Conservation (phyloP, 805 yeast genomes). For the Kazachstania viticola region DNA sequence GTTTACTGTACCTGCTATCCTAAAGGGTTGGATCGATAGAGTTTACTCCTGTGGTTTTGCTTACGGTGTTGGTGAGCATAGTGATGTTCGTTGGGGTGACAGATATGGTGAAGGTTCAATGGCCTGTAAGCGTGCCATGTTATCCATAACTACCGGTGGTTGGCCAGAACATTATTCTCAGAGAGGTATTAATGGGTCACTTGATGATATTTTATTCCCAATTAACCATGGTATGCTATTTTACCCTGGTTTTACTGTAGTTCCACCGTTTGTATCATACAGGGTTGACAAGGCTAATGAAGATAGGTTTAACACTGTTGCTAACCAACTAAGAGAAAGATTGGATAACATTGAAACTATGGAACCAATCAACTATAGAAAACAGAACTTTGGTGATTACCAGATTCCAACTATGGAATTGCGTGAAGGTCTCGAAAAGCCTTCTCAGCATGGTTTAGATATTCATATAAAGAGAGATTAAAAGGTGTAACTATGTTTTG, state of each 20-base stretch:
- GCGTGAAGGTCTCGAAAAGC: conserved; percentile 11
- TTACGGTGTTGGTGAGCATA: conserved; percentile 12
- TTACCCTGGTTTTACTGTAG: conserved; percentile 15
- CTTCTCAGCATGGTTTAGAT: conserved; percentile 7
- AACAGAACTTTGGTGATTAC: conserved; percentile 16
- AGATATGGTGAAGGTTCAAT: conserved; percentile 19
- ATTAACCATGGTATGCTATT: conserved; percentile 17
- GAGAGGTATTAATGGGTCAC: conserved; percentile 16
- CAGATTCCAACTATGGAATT: conserved; percentile 6
- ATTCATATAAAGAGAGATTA: conserved; percentile 5
- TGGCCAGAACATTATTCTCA: conserved; percentile 5
- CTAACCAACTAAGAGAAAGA: conserved; percentile 4
- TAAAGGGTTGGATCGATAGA: conserved; percentile 24
- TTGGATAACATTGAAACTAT: conserved; percentile 4
- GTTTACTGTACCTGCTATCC: conserved; percentile 23
- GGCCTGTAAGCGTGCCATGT: conserved; percentile 13
- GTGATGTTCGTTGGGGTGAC: conserved; percentile 3
- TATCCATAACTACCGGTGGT: conserved; percentile 12
- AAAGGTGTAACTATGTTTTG: too few species aligned
- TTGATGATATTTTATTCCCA: conserved; percentile 17
- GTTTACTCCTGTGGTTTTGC: conserved; percentile 17
- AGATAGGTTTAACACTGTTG: conserved; percentile 1
- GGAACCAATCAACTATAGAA: conserved; percentile 11
- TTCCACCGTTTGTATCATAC: conserved; percentile 13
- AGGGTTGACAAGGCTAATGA: conserved; percentile 3